These are phyloP conservation scores for Spinacia oleracea DNA, from an alignment of 179 eudicot genomes.

Conservation along the genomic window DNA sequence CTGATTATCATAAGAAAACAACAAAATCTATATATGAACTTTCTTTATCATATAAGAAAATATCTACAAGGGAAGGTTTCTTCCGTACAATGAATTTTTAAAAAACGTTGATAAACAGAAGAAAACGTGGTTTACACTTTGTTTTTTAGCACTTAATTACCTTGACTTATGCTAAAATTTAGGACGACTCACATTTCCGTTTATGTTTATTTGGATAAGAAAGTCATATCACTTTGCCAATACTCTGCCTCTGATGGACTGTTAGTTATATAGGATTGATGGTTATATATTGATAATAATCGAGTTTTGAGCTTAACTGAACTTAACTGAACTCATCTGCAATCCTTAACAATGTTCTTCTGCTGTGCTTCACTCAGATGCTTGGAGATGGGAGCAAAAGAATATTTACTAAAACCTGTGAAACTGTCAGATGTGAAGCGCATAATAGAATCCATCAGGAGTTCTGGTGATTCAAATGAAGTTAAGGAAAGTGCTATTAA, in stretches of 20 bases:
- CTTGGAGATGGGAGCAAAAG: slow-evolving; percentile 83
- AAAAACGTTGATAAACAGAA: slow-evolving; percentile 12
- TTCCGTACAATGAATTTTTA: neutral
- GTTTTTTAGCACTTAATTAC: neutral
- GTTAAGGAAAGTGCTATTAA: slow-evolving; percentile 4
- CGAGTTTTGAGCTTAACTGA: neutral
- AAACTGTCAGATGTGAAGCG: slow-evolving; percentile 70
- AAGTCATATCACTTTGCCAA: slow-evolving; percentile 11
- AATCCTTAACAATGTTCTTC: neutral
- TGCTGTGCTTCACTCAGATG: slow-evolving; percentile 44
- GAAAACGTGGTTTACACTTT: slow-evolving; percentile 3
- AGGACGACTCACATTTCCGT: neutral
- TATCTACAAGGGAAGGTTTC: neutral
- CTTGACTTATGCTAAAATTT: neutral
- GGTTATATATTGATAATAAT: neutral
- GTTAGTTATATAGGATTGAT: slow-evolving; percentile 6
- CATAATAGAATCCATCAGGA: slow-evolving; percentile 44
- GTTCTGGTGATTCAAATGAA: slow-evolving; percentile 21
- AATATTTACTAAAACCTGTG: slow-evolving; percentile 72
- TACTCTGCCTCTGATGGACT: neutral
- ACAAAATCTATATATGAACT: slow-evolving; percentile 4
- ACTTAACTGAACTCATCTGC: too few relatives aligned
- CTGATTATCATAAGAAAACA: slow-evolving; percentile 4
- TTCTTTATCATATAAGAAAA: neutral
- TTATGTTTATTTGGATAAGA: neutral